phyloP scores from a whole-genome alignment of 345 rosid species.

The Stellera chamaejasme region DNA sequence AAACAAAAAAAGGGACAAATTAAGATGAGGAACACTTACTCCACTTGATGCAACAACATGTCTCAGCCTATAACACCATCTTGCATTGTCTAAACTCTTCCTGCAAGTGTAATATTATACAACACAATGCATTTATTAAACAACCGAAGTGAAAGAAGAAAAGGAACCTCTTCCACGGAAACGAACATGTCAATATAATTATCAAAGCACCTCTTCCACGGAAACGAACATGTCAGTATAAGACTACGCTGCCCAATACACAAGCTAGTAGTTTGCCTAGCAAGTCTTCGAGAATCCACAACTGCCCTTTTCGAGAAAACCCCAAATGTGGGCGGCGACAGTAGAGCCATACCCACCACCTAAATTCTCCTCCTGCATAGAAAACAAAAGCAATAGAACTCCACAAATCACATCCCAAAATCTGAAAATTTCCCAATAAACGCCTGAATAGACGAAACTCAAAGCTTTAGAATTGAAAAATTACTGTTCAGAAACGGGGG shows the following conservation, averaged over 20 bases:
- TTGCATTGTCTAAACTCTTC: constrained; percentile 10
- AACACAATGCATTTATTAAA: neutral
- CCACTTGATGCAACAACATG: constrained; percentile 16
- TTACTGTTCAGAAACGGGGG: too few species aligned
- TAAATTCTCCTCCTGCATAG: constrained; percentile 6
- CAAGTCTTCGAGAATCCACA: constrained; percentile 5
- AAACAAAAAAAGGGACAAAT: neutral
- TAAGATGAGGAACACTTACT: constrained; percentile 12
- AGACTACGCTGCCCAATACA: constrained; percentile 6
- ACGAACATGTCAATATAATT: neutral
- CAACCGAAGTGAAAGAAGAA: neutral
- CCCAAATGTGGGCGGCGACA: constrained; percentile 10
- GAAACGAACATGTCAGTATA: constrained; percentile 9
- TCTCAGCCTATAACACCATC: constrained; percentile 14
- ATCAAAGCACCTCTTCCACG: constrained; percentile 17
- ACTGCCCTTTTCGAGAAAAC: constrained; percentile 7
- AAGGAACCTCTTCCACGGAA: constrained; percentile 15
- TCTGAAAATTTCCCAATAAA: neutral
- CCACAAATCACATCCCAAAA: neutral
- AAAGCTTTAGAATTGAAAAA: too few species aligned
- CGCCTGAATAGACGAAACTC: neutral
- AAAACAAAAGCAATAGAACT: neutral
- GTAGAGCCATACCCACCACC: constrained; percentile 14
- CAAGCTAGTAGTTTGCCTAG: constrained; percentile 5
- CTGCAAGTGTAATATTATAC: constrained; percentile 18